Evolutionary conservation across 257 asterid species (phyloP).

Genomic region (Verbena officinalis): DNA sequence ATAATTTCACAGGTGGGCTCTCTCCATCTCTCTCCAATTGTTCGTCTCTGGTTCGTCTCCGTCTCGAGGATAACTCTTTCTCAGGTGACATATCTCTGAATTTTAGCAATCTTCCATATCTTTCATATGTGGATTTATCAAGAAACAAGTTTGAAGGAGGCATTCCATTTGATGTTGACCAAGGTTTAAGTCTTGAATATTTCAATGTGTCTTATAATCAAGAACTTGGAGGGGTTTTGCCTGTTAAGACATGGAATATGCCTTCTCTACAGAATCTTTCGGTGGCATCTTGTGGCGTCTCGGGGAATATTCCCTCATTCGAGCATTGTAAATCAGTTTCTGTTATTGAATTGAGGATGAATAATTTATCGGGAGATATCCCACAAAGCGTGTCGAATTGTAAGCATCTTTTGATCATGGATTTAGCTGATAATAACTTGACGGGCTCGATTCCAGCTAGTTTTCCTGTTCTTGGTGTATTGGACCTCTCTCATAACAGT

Average conservation of each 20-base stretch:
- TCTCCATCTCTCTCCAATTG: constrained; percentile 82
- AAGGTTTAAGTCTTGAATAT: constrained; percentile 59
- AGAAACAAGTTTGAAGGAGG: constrained; percentile 76
- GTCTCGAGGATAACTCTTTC: constrained; percentile 76
- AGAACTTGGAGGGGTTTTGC: constrained; percentile 70
- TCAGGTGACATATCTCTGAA: constrained; percentile 75
- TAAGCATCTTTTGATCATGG: constrained; percentile 56
- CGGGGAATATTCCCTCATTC: constrained; percentile 76
- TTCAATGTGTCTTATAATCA: constrained; percentile 81
- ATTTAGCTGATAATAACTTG: constrained; percentile 66
- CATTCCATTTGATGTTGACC: constrained; percentile 50
- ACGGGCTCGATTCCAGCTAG: constrained; percentile 75
- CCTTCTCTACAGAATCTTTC: constrained; percentile 75
- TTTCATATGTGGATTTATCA: constrained; percentile 83
- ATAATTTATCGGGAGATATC: constrained; percentile 68
- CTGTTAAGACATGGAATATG: constrained; percentile 60
- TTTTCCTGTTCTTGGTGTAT: constrained; percentile 50
- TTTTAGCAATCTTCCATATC: constrained; percentile 46
- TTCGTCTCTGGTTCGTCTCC: constrained; percentile 82
- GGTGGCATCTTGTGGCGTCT: constrained; percentile 66
- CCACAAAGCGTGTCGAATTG: constrained; percentile 69
- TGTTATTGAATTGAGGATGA: constrained; percentile 71
- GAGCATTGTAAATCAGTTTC: constrained; percentile 54
- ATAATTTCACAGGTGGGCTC: constrained; percentile 74
- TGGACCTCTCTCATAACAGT: constrained; percentile 69